Conservation (phyloP, 169 alveolate species). For the Plasmodium falciparum region DNA sequence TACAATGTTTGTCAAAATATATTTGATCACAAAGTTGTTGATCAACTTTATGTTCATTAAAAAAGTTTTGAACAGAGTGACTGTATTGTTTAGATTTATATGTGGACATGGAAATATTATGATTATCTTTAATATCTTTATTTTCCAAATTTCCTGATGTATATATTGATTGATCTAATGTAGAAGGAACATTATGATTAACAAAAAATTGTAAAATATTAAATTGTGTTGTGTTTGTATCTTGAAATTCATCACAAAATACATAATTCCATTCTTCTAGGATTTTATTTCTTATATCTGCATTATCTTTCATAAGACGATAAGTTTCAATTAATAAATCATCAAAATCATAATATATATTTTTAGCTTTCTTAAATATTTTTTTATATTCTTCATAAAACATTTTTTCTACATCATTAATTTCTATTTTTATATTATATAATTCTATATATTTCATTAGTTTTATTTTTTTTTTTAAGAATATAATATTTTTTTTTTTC, state of each 20-base stretch:
- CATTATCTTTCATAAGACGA: conserved; percentile 72
- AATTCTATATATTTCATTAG: conserved; percentile 38
- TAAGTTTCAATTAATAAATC: conserved; percentile 77
- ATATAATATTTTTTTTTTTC: conserved; percentile 41
- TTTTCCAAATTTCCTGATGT: not conserved
- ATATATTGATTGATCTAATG: not conserved
- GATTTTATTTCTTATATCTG: conserved; percentile 51
- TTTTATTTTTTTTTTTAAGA: conserved; percentile 64
- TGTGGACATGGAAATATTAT: not conserved
- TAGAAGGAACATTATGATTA: not conserved
- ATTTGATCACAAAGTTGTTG: too few species aligned
- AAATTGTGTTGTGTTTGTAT: conserved; percentile 83
- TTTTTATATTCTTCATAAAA: conserved; percentile 68
- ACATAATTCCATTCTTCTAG: conserved; percentile 79
- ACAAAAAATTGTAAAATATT: conserved; percentile 77
- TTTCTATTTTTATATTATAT: conserved; percentile 27
- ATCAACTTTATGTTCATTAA: not conserved
- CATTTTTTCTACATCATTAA: conserved; percentile 38
- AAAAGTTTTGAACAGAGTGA: not conserved
- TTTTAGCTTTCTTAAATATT: conserved; percentile 50
- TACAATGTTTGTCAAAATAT: too few species aligned
- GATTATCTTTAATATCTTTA: not conserved
- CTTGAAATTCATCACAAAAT: conserved; percentile 89
- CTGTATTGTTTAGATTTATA: not conserved
- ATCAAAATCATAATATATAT: conserved; percentile 81